These are phyloP conservation scores for Ganoderma leucocontextum DNA, from an alignment of 1,284 basidiomycete genomes.

Conservation along the genomic window DNA sequence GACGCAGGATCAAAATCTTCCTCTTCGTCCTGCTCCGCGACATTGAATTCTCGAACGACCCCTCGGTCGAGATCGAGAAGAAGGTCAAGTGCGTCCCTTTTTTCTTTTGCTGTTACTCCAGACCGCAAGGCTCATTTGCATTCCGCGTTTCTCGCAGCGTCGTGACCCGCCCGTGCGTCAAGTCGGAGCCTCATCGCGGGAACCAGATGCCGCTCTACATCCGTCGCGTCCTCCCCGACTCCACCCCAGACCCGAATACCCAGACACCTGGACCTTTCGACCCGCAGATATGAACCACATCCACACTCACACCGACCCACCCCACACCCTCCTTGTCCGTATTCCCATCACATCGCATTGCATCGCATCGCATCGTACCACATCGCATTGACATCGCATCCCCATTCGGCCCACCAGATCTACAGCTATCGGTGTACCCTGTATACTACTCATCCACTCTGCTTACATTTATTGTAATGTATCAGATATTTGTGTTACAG, in stretches of 20 bases:
- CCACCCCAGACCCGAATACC: not conserved
- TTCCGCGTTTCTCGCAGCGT: slow-evolving; percentile 46
- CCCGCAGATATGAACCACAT: not conserved
- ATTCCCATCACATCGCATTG: not conserved
- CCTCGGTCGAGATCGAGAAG: slow-evolving; percentile 65
- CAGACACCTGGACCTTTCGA: not conserved
- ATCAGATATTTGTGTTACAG: slow-evolving; percentile 3
- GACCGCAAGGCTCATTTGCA: slow-evolving; percentile 10
- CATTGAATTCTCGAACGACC: slow-evolving; percentile 61
- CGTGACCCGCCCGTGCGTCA: slow-evolving; percentile 63
- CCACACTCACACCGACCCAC: not conserved
- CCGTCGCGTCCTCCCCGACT: slow-evolving; percentile 34
- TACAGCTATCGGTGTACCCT: not conserved
- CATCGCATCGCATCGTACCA: not conserved
- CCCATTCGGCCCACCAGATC: not conserved
- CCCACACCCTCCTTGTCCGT: not conserved
- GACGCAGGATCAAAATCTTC: slow-evolving; percentile 65
- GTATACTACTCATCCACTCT: not conserved
- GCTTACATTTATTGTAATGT: slow-evolving; percentile 5
- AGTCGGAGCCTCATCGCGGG: slow-evolving; percentile 54
- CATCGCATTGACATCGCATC: slow-evolving; percentile 1
- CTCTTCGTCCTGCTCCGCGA: slow-evolving; percentile 64
- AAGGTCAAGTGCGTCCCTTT: slow-evolving; percentile 61
- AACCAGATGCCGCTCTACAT: slow-evolving; percentile 67
- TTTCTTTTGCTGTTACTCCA: slow-evolving; percentile 13